Percentiles rank a stretch among this genome's conserved stretches.
Conservation (phyloP, 2,329 filamentous ascomycete species). For the Rhytidhysteron rufulum region DNA sequence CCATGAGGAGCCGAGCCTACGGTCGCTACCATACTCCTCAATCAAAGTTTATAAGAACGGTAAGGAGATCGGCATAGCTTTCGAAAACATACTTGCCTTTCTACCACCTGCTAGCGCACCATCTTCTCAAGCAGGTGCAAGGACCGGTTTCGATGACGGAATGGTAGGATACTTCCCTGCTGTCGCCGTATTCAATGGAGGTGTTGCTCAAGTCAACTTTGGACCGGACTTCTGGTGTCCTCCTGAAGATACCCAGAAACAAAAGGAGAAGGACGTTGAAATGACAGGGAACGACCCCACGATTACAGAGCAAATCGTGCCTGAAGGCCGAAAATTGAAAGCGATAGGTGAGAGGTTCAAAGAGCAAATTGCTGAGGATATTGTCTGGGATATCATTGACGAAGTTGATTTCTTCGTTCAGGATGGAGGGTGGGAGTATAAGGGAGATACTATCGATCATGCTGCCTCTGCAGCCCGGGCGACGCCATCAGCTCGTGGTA, state of each 20-base stretch:
- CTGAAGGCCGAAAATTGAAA: slow-evolving; percentile 41
- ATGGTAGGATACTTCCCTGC: slow-evolving; percentile 95
- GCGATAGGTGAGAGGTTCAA: slow-evolving; percentile 75
- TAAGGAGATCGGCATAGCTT: slow-evolving; percentile 77
- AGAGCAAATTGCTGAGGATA: slow-evolving; percentile 92
- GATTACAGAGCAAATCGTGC: slow-evolving; percentile 12
- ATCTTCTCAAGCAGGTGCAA: slow-evolving; percentile 66
- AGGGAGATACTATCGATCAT: slow-evolving; percentile 29
- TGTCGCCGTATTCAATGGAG: slow-evolving; percentile 86
- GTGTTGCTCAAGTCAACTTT: slow-evolving; percentile 89
- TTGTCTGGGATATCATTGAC: slow-evolving; percentile 89
- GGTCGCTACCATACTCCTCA: slow-evolving; percentile 79
- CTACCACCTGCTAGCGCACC: slow-evolving; percentile 83
- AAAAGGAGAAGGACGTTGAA: slow-evolving; percentile 30
- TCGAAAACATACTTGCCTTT: slow-evolving; percentile 84
- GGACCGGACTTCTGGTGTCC: slow-evolving; percentile 91
- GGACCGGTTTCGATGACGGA: slow-evolving; percentile 88
- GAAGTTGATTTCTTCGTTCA: slow-evolving; percentile 88
- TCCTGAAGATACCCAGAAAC: slow-evolving; percentile 56
- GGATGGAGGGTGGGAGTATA: slow-evolving; percentile 51
- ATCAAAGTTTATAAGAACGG: slow-evolving; percentile 96
- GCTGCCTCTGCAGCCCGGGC: slow-evolving; percentile 24
- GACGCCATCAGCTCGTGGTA: slow-evolving; percentile 34
- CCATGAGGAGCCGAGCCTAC: slow-evolving; percentile 69
- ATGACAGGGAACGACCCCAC: slow-evolving; percentile 18